A percentile compares a stretch with the other conserved stretches of the same genome.
These are phyloP conservation scores for Huiozyma naganishii DNA, from an alignment of 805 yeast species.

Conservation along the genomic window DNA sequence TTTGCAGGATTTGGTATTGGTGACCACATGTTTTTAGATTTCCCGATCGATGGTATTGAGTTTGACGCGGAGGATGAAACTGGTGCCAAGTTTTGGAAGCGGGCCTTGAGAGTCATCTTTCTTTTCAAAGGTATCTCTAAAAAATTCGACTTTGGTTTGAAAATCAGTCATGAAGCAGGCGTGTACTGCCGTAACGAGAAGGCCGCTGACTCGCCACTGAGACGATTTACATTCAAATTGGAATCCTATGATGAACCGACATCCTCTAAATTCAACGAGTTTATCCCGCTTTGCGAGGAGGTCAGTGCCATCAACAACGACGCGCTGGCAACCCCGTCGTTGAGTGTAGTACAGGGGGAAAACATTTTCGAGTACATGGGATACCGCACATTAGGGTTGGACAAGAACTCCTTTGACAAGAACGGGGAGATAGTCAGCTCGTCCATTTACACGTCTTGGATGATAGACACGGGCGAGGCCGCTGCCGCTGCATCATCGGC, in stretches of 20 bases:
- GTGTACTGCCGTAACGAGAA: conserved; percentile 10
- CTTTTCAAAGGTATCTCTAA: conserved; percentile 24
- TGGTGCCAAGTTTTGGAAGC: conserved; percentile 26
- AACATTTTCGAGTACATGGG: conserved; percentile 26
- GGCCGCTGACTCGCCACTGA: conserved; percentile 10
- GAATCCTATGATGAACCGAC: conserved; percentile 4
- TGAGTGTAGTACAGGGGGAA: conserved; percentile 20
- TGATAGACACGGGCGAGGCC: conserved; percentile 5
- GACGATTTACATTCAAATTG: conserved; percentile 18
- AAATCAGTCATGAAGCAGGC: conserved; percentile 8
- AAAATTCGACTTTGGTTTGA: conserved; percentile 10
- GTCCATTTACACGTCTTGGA: conserved; percentile 24
- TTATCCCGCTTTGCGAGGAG: conserved; percentile 12
- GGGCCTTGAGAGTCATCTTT: conserved; percentile 23
- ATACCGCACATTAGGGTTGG: conserved; percentile 20
- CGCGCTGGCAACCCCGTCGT: conserved; percentile 13
- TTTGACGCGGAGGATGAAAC: conserved; percentile 30
- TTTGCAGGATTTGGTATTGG: conserved; percentile 46
- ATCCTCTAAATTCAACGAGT: conserved; percentile 4
- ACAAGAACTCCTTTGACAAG: conserved; percentile 23
- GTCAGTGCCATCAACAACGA: conserved; percentile 15
- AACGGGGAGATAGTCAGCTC: conserved; percentile 27
- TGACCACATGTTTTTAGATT: conserved; percentile 45
- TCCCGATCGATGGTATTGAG: conserved; percentile 53
- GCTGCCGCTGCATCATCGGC: not conserved